Conservation (phyloP, 1,284 basidiomycete genomes). For the Clitocybe nebularis region DNA sequence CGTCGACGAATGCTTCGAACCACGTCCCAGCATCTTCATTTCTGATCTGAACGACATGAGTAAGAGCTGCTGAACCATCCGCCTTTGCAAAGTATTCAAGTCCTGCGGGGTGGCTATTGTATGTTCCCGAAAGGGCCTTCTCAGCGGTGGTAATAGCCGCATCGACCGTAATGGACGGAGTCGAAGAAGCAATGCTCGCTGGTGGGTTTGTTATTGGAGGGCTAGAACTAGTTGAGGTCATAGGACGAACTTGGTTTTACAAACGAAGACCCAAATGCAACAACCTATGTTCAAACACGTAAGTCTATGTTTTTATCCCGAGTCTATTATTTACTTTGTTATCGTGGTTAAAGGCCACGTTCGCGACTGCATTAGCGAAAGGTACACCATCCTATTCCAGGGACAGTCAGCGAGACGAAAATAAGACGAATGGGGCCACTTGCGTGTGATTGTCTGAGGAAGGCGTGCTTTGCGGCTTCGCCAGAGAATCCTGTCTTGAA, state of each 20-base stretch:
- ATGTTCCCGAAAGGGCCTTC: slow-evolving; percentile 25
- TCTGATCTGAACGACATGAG: slow-evolving; percentile 50
- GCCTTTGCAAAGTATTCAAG: slow-evolving; percentile 37
- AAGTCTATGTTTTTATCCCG: slow-evolving; percentile 4
- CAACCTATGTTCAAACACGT: slow-evolving; percentile 24
- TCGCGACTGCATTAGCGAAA: slow-evolving; percentile 37
- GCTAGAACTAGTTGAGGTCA: slow-evolving; percentile 10
- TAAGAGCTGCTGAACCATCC: slow-evolving; percentile 43
- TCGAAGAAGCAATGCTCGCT: slow-evolving; percentile 30
- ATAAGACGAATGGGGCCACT: slow-evolving; percentile 3
- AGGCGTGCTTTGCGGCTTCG: slow-evolving; percentile 25
- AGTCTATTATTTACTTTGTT: too few species aligned
- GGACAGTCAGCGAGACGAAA: not conserved
- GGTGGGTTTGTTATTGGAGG: not conserved
- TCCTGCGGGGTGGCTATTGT: slow-evolving; percentile 28
- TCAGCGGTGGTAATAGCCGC: slow-evolving; percentile 29
- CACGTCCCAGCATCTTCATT: slow-evolving; percentile 48
- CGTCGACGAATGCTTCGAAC: slow-evolving; percentile 63
- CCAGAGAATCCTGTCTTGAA: slow-evolving; percentile 23
- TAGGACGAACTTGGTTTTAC: slow-evolving; percentile 36
- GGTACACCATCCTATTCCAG: slow-evolving; percentile 28
- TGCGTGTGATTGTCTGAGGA: slow-evolving; percentile 27
- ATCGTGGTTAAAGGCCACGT: slow-evolving; percentile 29
- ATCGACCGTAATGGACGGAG: slow-evolving; percentile 25
- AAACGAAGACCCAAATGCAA: slow-evolving; percentile 49